Conservation (phyloP, 768 basidiomycete species). For the Suillus ampliporus region DNA sequence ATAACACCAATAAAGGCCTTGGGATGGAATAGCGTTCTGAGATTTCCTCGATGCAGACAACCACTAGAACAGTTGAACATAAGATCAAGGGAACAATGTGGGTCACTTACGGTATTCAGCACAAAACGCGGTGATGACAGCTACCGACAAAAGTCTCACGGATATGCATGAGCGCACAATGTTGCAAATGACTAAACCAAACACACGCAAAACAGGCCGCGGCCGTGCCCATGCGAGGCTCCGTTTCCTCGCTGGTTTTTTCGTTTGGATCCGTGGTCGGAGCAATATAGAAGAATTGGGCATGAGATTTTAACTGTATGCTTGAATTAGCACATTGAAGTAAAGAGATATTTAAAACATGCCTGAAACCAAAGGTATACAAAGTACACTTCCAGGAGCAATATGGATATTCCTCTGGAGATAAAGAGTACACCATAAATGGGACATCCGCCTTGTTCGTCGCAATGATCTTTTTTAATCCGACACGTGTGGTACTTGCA, state of each 20-base stretch:
- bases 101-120: conserved; percentile 77
- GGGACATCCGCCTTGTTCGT: conserved; percentile 12
- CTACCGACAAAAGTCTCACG: conserved; percentile 70
- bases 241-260: conserved; percentile 24
- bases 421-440: conserved; percentile 67
- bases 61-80: conserved; percentile 52
- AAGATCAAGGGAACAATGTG: background rate
- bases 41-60: conserved; percentile 91
- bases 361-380: conserved; percentile 82
- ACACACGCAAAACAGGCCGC: conserved; percentile 63
- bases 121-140: conserved; percentile 84
- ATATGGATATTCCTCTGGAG: conserved; percentile 79
- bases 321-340: conserved; percentile 13
- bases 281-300: conserved; percentile 53
- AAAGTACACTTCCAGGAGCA: conserved; percentile 75
- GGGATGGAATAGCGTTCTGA: conserved; percentile 82
- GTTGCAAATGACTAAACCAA: background rate
- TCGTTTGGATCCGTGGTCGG: too few species aligned
- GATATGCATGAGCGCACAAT: conserved; percentile 1
- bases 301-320: conserved; percentile 72
- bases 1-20: conserved; percentile 88
- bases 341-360: conserved; percentile 17
- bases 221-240: conserved; percentile 66
- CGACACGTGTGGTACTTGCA: conserved; percentile 47
- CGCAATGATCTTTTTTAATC: conserved; percentile 3